A percentile compares a stretch with the other conserved stretches of the same genome.
These are phyloP conservation scores for Amanita jacksonii DNA, from an alignment of 768 basidiomycete genomes.

Conservation along the genomic window DNA sequence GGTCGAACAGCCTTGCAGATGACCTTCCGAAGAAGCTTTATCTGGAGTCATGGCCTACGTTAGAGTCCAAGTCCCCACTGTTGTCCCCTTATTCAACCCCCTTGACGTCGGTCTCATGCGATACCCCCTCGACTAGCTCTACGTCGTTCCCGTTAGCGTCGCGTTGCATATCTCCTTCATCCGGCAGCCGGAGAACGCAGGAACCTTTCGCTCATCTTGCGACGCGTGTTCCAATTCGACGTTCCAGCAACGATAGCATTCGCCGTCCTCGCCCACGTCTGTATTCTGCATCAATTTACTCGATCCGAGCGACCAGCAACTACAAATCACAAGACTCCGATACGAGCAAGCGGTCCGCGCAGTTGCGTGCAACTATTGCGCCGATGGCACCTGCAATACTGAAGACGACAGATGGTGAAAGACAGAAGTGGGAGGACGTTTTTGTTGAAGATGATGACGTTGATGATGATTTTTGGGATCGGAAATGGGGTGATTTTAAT, in stretches of 20 bases:
- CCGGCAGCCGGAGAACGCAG: slow-evolving; percentile 3
- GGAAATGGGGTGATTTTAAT: slow-evolving; percentile 14
- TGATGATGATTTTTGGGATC: slow-evolving; percentile 21
- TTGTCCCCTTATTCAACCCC: slow-evolving; percentile 18
- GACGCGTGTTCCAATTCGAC: background rate
- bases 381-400: slow-evolving; percentile 63
- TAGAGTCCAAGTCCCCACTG: slow-evolving; percentile 33
- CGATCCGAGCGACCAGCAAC: slow-evolving; percentile 13
- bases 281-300: slow-evolving; percentile 17
- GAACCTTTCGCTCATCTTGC: slow-evolving; percentile 10
- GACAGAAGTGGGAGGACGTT: slow-evolving; percentile 34
- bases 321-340: slow-evolving; percentile 8
- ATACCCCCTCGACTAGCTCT: too few species aligned
- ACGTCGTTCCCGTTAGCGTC: slow-evolving; percentile 1
- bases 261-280: slow-evolving; percentile 18
- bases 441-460: slow-evolving; percentile 38
- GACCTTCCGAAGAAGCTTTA: slow-evolving; percentile 16
- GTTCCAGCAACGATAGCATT: slow-evolving; percentile 17
- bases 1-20: slow-evolving; percentile 15
- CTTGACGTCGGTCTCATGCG: too few species aligned
- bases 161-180: slow-evolving; percentile 10
- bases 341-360: slow-evolving; percentile 11
- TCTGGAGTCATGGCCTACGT: slow-evolving; percentile 33
- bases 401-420: slow-evolving; percentile 60
- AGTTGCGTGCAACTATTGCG: slow-evolving; percentile 33